Base-by-base conservation (phyloP, 1,284 basidiomycete genomes). In the Ceratobasidium sp. region DNA sequence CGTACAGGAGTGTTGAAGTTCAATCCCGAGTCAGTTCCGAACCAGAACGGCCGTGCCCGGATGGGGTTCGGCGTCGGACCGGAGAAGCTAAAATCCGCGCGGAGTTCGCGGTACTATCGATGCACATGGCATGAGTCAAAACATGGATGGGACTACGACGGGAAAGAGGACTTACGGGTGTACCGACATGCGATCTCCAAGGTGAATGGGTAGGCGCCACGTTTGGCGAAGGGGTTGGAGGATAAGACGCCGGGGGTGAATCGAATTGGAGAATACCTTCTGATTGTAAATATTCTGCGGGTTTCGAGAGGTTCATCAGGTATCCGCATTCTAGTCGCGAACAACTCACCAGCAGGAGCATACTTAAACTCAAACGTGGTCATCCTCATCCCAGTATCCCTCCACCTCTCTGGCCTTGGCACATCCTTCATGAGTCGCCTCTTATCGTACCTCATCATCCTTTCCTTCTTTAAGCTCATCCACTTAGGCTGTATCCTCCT, bases 301-400 rank as follows among this genome's bases (percentile, higher is more conserved):
- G 17, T 38, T 15, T 33, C 33, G 33, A 33, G 4, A 2, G 33
- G 33, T 4, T 4, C 4, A 33, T 33, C 17, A 48, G 57, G 33
- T 28, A 59, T 12, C 33, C 38, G 10, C 20, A 12, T 5, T 38
- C 1, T 1, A 13, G 1, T 59, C 44, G 1, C 6, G 4, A 66
- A 66, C n/a, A 9, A 54, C 70, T 61, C 26, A 73, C 70, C 70
- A 38, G 44, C 28, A 38, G 70, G 70, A 26, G 70, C 70, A 44
- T 73, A 73, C 70, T 73, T 73, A 44, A 73, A 73, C 46, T 73
- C 57, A 38, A 73, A 73, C 20, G 59, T 73, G 9, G 70, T 73
- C 46, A 28, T 46, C n/a, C 40, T 46, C 46, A 73, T 9, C 42
- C 57, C 57, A 28, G 57, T 50, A 20, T 62, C 70, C 4, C n/a